phyloP scores from a whole-genome alignment of 2,329 filamentous ascomycete species.

The Cryphonectria nitschkei region DNA sequence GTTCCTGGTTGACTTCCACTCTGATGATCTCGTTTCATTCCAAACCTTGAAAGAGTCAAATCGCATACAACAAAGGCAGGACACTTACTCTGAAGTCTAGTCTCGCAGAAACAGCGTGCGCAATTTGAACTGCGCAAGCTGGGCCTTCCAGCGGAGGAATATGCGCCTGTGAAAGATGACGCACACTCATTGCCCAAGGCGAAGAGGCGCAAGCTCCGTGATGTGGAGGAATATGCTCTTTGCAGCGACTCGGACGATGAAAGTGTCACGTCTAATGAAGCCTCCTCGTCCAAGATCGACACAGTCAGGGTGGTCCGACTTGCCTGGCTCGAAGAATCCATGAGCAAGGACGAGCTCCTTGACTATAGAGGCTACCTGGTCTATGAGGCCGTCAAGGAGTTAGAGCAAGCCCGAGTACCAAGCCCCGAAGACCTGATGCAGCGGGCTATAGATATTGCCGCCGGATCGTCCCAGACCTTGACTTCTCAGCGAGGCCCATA shows the following conservation, averaged over 20 bases:
- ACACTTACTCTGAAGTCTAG: conserved; percentile 9
- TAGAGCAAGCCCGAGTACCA: conserved; percentile 16
- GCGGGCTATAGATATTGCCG: conserved; percentile 19
- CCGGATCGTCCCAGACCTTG: conserved; percentile 15
- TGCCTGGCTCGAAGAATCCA: conserved; percentile 60
- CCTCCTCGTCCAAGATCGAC: neutral
- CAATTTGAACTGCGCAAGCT: conserved; percentile 75
- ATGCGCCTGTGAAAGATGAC: conserved; percentile 31
- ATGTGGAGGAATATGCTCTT: conserved; percentile 25
- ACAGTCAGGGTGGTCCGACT: conserved; percentile 58
- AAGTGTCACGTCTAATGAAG: conserved; percentile 4
- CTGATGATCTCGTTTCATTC: neutral
- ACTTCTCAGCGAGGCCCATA: neutral
- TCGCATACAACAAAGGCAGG: neutral
- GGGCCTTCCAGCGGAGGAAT: conserved; percentile 62
- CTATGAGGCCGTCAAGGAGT: conserved; percentile 51
- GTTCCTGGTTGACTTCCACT: neutral
- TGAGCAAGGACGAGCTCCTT: conserved; percentile 48
- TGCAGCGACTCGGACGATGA: conserved; percentile 34
- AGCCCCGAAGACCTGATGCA: conserved; percentile 17
- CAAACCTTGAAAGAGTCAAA: neutral
- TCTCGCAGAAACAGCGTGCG: conserved; percentile 71
- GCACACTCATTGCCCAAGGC: conserved; percentile 32
- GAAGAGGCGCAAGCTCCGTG: conserved; percentile 33
- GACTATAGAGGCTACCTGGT: conserved; percentile 56